phyloP scores from a whole-genome alignment of 75 land plant genomes.

The Picea glauca region DNA sequence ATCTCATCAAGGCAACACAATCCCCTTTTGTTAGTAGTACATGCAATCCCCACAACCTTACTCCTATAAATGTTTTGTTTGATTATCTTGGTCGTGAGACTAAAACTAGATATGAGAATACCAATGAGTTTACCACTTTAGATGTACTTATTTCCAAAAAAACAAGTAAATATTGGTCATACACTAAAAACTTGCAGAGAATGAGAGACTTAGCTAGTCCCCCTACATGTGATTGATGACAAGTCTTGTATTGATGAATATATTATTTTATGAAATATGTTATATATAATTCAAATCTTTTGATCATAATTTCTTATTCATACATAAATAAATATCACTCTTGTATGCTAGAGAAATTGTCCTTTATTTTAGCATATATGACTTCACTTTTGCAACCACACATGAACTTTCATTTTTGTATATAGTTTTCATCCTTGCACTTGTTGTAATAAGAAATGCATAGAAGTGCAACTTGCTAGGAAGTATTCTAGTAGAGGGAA shows the following conservation, averaged over 20 bases:
- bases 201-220: constrained; percentile 2
- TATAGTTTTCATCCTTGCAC: background rate
- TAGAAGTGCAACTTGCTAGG: background rate
- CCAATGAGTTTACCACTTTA: background rate
- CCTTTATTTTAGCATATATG: background rate
- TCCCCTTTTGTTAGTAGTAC: constrained; percentile 27
- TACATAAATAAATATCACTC: background rate
- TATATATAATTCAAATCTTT: background rate
- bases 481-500: background rate
- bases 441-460: background rate
- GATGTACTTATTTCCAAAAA: background rate
- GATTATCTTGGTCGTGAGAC: constrained; percentile 17
- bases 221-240: constrained; percentile 4
- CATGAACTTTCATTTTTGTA: background rate
- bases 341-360: background rate
- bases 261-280: background rate
- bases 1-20: constrained; percentile 36
- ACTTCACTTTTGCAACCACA: background rate
- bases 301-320: background rate
- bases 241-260: background rate
- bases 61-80: constrained; percentile 15
- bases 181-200: constrained; percentile 5
- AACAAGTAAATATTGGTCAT: constrained; percentile 3
- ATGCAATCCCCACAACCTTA: background rate
- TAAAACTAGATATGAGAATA: background rate